Conservation (phyloP, 352 stramenopile species). For the Pelagophyceae sp. region DNA sequence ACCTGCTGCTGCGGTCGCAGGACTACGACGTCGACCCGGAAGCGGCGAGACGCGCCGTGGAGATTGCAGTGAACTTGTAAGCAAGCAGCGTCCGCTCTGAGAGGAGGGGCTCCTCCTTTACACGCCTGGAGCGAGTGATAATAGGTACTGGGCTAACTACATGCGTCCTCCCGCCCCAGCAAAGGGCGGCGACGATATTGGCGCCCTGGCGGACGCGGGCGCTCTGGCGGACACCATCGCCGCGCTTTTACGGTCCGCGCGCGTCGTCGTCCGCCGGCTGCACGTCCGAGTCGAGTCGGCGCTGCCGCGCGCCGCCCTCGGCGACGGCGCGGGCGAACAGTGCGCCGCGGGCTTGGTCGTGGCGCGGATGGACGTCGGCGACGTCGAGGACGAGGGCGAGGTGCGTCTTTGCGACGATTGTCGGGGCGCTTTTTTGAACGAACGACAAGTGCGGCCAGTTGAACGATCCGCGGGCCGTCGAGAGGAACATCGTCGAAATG, state of each 20-base stretch:
- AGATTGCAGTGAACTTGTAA: constrained; percentile 16
- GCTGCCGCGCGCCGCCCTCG: neutral
- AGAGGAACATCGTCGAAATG: too few species aligned
- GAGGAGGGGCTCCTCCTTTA: too few species aligned
- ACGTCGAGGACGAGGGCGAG: neutral
- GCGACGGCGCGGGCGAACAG: neutral
- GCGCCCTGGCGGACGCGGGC: neutral
- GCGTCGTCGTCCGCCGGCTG: neutral
- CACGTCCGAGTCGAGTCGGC: constrained; percentile 7
- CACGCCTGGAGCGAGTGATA: too few species aligned
- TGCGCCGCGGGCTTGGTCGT: neutral
- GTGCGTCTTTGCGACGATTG: too few species aligned
- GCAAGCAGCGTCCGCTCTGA: too few species aligned
- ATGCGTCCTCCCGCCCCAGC: neutral
- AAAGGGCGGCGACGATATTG: neutral
- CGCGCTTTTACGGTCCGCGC: neutral
- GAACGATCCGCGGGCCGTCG: too few species aligned
- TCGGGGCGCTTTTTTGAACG: too few species aligned
- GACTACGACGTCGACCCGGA: constrained; percentile 1
- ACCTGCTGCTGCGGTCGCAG: neutral
- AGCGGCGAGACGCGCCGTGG: neutral
- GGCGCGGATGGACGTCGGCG: neutral
- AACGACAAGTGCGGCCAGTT: too few species aligned
- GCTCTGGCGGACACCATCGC: neutral
- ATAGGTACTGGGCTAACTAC: constrained; percentile 7